Percentiles rank a stretch among this genome's conserved stretches.
Evolutionary conservation across 805 yeast genomes (phyloP).

Genomic region (Lipomyces yamadae): DNA sequence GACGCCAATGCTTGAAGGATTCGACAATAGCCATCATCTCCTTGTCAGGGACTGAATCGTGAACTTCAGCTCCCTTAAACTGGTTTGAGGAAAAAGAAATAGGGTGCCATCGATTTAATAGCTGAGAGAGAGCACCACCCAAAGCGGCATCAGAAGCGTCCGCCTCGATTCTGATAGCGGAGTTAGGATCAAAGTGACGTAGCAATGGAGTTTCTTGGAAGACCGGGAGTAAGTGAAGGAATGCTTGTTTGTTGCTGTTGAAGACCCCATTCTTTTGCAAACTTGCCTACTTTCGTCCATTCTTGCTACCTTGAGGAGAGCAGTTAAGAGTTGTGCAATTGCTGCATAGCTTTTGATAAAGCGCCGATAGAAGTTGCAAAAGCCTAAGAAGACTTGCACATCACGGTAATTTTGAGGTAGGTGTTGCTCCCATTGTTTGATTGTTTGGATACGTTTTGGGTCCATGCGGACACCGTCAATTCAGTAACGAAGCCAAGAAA

Average conservation of each 20-base stretch:
- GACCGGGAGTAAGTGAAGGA: too few species aligned
- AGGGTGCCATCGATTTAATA: background rate
- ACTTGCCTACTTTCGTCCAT: too few species aligned
- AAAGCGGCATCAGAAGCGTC: background rate
- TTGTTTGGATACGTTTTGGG: background rate
- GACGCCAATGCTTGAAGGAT: conserved; percentile 20
- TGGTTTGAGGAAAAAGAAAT: conserved; percentile 14
- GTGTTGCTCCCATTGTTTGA: background rate
- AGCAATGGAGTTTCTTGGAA: background rate
- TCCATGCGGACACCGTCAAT: background rate
- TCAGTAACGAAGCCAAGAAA: too few species aligned
- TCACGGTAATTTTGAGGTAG: background rate
- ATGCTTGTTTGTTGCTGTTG: too few species aligned
- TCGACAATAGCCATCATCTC: conserved; percentile 17
- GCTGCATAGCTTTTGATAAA: background rate
- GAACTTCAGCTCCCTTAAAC: conserved; percentile 14
- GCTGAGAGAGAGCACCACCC: background rate
- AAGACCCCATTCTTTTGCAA: too few species aligned
- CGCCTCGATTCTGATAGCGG: background rate
- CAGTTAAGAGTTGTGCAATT: background rate
- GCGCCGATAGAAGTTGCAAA: background rate
- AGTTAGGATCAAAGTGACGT: background rate
- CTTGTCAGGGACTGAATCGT: background rate
- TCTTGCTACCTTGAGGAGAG: background rate
- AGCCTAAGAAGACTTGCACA: background rate